Evolutionary conservation across 495 filamentous ascomycete genomes (phyloP).

Genomic region (Astrothelium subdiscretum): DNA sequence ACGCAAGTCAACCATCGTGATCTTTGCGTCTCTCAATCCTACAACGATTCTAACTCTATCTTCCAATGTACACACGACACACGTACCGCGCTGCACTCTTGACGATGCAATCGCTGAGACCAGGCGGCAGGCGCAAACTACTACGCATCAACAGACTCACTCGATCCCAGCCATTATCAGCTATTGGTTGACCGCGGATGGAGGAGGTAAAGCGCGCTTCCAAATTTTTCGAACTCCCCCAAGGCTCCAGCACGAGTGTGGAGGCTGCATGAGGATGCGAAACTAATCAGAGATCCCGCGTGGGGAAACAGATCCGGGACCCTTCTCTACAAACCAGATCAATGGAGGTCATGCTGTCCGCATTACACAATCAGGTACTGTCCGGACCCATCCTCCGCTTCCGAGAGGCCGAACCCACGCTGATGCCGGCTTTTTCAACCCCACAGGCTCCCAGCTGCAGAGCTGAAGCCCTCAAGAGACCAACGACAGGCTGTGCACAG

Average conservation of each 20-base stretch:
- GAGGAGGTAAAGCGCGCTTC: conserved; percentile 53
- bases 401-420: conserved; percentile 8
- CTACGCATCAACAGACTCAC: conserved; percentile 57
- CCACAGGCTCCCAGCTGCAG: conserved; percentile 52
- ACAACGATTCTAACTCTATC: background rate
- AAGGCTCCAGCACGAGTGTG: background rate
- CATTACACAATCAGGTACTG: conserved; percentile 78
- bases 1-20: background rate
- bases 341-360: conserved; percentile 75
- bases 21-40: background rate
- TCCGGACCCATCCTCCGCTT: background rate
- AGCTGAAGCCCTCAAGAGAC: conserved; percentile 61
- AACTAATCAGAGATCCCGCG: background rate
- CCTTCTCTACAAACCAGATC: conserved; percentile 90
- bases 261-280: background rate
- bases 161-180: conserved; percentile 69
- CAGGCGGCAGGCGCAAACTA: conserved; percentile 61
- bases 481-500: conserved; percentile 81
- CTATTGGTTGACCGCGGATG: conserved; percentile 75
- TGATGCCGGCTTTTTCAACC: conserved; percentile 8
- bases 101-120: background rate
- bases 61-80: background rate
- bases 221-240: background rate
- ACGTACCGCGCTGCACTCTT: background rate
- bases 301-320: conserved; percentile 46